Evolutionary conservation across 768 basidiomycete genomes (phyloP).

Genomic region (Infundibulicybe gibba): DNA sequence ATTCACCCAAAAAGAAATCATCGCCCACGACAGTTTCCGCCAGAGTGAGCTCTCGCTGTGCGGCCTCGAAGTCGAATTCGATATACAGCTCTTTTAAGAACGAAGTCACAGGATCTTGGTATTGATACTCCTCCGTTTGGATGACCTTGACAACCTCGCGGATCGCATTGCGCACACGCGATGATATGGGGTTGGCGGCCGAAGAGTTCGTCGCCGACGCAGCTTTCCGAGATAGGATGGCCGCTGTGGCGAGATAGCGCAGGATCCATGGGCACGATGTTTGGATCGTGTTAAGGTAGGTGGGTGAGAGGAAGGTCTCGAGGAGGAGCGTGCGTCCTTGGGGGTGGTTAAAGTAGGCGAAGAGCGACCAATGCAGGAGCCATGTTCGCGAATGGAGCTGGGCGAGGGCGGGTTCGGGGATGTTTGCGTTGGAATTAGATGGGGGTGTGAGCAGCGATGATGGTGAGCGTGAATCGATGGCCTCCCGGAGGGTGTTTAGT

Average conservation of each 20-base stretch:
- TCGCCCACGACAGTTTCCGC: conserved; percentile 83
- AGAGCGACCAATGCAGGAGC: conserved; percentile 97
- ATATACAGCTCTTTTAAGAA: conserved; percentile 94
- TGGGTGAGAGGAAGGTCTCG: conserved; percentile 94
- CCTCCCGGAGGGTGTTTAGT: conserved; percentile 90
- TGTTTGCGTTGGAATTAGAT: conserved; percentile 23
- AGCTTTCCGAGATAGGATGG: conserved; percentile 84
- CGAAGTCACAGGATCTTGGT: conserved; percentile 87
- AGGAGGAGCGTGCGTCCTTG: conserved; percentile 89
- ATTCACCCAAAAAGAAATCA: conserved; percentile 93
- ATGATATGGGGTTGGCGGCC: conserved; percentile 42
- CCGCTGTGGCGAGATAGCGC: conserved; percentile 90
- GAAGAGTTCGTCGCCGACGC: conserved; percentile 42
- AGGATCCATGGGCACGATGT: conserved; percentile 93
- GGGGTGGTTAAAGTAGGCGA: conserved; percentile 97
- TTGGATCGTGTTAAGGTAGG: conserved; percentile 98
- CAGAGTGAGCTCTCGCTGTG: conserved; percentile 74
- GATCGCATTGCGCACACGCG: conserved; percentile 84
- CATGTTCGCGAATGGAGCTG: conserved; percentile 95
- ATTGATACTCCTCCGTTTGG: conserved; percentile 95
- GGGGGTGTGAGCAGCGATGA: conserved; percentile 40
- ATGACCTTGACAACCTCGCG: conserved; percentile 91
- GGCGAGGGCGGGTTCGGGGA: conserved; percentile 69
- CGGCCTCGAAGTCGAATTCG: conserved; percentile 95
- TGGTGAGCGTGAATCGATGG: conserved; percentile 77